Evolutionary conservation across 1,284 basidiomycete genomes (phyloP), one percentile per base, ranked within the genome.

Genomic region (Cutaneotrichosporon sp.): DNA sequence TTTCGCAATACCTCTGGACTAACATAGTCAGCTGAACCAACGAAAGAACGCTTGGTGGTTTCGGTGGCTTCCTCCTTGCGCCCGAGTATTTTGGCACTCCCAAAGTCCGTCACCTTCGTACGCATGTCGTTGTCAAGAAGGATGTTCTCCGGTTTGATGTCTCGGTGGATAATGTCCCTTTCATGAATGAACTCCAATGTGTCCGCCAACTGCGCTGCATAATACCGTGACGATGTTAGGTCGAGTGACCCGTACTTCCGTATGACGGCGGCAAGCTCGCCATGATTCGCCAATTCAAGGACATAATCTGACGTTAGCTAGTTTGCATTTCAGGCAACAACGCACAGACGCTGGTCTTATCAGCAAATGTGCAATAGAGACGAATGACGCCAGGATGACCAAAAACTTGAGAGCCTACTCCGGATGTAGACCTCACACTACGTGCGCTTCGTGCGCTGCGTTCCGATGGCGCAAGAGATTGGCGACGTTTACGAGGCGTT

Each of bases 61-160:
- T 79, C 65, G 39, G 56, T 52, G 3, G 38, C 34, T 52, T 77
- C 78, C 14, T 81, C 55, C 58, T 71, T 63, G 55, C 69, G 72
- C 60, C 84, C 82, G 45, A 92, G 77, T 60, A 94, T 80, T 76
- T 94, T 94, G 33, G 90, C 92, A 17, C 91, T 96, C 10, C 96
- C 96, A 75, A 98, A 98, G 75, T 99, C 96, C 23, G 93, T 90
- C 18, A 99, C 83, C 75, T 94, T 97, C 72, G 97, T 83, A 47
- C 90, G 83, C 76, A 85, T 88, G 18, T 85, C 80, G 46, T 83
- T 81, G 65, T 93, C 90, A 38, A 97, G 80, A 14, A 99, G 78
- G 39, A 97, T 81, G 72, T 80, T 81, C 74, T 96, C 90, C 1
- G 91, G 91, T 75, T 94, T 96, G 38, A 94, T 79, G 73, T 93